Conservation (phyloP, 768 basidiomycete species). For the Naganishia antarctica region DNA sequence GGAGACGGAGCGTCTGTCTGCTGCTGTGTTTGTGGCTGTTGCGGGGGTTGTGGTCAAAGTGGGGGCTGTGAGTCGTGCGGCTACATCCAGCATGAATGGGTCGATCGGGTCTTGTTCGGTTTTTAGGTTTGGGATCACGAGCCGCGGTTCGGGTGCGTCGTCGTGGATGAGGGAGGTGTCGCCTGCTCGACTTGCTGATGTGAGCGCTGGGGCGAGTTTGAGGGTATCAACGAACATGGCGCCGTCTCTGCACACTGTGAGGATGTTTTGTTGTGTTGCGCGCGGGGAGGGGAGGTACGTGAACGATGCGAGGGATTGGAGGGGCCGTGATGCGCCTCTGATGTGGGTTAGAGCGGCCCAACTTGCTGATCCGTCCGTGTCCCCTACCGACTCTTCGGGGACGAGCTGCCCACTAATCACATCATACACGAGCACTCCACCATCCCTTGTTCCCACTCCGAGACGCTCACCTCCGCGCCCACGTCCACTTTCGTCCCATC, state of each 20-base stretch:
- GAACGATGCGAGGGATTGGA: conserved; percentile 37
- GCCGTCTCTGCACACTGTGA: conserved; percentile 42
- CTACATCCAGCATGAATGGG: too few species aligned
- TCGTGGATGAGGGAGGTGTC: not conserved
- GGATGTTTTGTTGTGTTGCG: conserved; percentile 29
- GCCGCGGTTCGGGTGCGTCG: not conserved
- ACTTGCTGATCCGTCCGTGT: not conserved
- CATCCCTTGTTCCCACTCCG: conserved; percentile 41
- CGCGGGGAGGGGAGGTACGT: conserved; percentile 30
- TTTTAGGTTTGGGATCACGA: not conserved
- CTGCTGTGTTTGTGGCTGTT: not conserved
- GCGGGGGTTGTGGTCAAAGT: not conserved
- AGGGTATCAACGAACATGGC: conserved; percentile 42
- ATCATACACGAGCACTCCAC: conserved; percentile 44
- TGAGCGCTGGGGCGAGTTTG: conserved; percentile 29
- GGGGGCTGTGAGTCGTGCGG: not conserved
- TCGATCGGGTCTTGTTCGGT: not conserved
- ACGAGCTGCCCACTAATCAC: conserved; percentile 33
- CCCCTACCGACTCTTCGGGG: not conserved
- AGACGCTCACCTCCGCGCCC: conserved; percentile 28
- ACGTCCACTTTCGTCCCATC: conserved; percentile 32
- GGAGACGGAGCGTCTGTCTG: conserved; percentile 11
- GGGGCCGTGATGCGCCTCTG: conserved; percentile 34
- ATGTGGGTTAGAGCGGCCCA: conserved; percentile 21
- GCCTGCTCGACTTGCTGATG: conserved; percentile 8